Conservation (phyloP, 2,329 filamentous ascomycete species). For the Sclerotinia borealis region DNA sequence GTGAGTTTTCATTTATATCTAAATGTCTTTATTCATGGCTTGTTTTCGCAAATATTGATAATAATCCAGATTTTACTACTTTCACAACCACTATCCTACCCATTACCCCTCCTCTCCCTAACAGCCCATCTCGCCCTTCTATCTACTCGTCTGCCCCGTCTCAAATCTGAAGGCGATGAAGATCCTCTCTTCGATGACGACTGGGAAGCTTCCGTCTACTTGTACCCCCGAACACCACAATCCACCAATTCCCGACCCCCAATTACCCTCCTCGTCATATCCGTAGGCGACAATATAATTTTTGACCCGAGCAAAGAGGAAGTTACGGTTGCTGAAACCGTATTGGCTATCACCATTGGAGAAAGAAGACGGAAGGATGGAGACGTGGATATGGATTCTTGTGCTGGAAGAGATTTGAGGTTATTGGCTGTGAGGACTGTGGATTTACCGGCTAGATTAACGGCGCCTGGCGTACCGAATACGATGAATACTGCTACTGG, state of each 20-base stretch:
- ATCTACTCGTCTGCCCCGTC: conserved; percentile 72
- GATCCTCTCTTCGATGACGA: conserved; percentile 98
- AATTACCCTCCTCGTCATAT: conserved; percentile 83
- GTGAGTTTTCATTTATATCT: conserved; percentile 39
- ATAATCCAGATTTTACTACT: conserved; percentile 74
- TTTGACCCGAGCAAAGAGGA: conserved; percentile 92
- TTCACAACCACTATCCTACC: conserved; percentile 88
- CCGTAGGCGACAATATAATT: conserved; percentile 80
- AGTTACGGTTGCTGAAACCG: conserved; percentile 84
- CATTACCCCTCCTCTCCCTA: conserved; percentile 83
- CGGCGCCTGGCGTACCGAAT: conserved; percentile 64
- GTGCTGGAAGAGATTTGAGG: conserved; percentile 40
- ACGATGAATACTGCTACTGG: conserved; percentile 51
- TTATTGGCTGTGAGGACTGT: conserved; percentile 66
- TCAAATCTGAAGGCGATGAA: conserved; percentile 87
- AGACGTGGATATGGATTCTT: conserved; percentile 39
- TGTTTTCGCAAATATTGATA: conserved; percentile 2
- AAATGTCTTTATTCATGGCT: background rate
- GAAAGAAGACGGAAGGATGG: conserved; percentile 33
- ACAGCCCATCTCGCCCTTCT: conserved; percentile 92
- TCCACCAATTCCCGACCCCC: conserved; percentile 56
- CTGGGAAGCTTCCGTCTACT: conserved; percentile 75
- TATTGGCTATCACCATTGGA: conserved; percentile 77
- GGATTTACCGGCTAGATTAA: conserved; percentile 67
- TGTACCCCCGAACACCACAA: conserved; percentile 49